phyloP scores from a whole-genome alignment of 441 rosid genomes.

The Jatropha multifida region DNA sequence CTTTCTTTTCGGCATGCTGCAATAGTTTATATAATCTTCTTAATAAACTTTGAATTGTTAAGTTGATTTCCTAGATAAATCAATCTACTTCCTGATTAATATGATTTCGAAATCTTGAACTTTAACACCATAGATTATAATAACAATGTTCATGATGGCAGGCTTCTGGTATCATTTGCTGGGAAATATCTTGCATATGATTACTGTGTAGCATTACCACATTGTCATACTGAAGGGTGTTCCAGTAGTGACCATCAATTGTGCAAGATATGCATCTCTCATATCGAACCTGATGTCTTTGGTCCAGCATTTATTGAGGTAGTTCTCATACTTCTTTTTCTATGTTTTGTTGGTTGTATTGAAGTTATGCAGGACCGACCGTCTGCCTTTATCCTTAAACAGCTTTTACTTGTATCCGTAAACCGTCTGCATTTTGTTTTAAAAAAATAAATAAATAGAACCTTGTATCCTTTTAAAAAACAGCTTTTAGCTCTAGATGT shows the following conservation, averaged over 20 bases:
- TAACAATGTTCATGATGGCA: conserved; percentile 41
- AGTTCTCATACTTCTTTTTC: conserved; percentile 9
- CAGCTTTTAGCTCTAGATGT: not conserved
- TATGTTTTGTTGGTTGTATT: not conserved
- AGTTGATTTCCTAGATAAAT: not conserved
- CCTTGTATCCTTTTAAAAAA: no score
- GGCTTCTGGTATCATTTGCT: conserved; percentile 87
- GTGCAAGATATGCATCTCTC: conserved; percentile 59
- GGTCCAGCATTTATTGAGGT: conserved; percentile 99
- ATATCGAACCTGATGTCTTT: conserved; percentile 51
- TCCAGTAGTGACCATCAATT: conserved; percentile 51
- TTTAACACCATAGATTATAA: conserved; percentile 22
- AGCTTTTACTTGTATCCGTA: not conserved
- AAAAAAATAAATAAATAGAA: not conserved
- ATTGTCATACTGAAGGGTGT: conserved; percentile 37
- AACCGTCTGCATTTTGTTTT: not conserved
- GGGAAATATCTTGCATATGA: conserved; percentile 81
- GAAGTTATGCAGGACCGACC: not conserved
- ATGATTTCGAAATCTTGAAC: not conserved
- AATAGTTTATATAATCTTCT: not conserved
- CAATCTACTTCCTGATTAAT: not conserved
- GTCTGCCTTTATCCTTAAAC: not conserved
- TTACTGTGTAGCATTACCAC: conserved; percentile 46
- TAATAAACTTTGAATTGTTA: not conserved
- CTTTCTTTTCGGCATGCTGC: not conserved